Evolutionary conservation across 1,284 basidiomycete species (phyloP).

Genomic region (Sporisorium sorghi): DNA sequence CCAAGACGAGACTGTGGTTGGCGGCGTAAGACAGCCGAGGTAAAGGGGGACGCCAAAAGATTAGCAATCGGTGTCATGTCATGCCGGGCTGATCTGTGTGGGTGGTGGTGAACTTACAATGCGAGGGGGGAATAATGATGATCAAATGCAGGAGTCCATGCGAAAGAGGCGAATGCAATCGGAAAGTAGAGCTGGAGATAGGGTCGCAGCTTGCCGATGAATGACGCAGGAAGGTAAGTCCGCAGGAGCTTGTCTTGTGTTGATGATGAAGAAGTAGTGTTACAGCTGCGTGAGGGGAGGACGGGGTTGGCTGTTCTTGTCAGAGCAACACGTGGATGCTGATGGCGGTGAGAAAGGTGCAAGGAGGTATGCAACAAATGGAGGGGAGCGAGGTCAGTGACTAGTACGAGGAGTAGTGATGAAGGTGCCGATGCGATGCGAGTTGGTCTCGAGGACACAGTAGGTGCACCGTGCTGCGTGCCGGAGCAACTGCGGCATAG

Average conservation of each 20-base stretch:
- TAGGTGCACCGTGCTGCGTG: not conserved
- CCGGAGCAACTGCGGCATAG: not conserved
- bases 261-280: conserved; percentile 18
- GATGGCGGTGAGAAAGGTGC: not conserved
- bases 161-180: conserved; percentile 17
- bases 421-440: not conserved
- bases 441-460: not conserved
- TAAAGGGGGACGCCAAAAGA: not conserved
- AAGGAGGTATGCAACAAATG: not conserved
- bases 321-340: conserved; percentile 21
- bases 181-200: conserved; percentile 19
- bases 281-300: conserved; percentile 23
- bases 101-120: conserved; percentile 19
- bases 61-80: conserved; percentile 5
- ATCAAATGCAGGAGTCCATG: conserved; percentile 43
- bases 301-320: conserved; percentile 10
- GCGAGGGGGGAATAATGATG: conserved; percentile 25
- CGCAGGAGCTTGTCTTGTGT: conserved; percentile 8
- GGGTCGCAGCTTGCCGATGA: conserved; percentile 30
- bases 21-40: not conserved
- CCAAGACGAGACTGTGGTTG: conserved; percentile 32
- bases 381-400: conserved; percentile 4
- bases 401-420: not conserved
- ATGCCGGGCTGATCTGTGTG: not conserved
- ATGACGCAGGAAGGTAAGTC: conserved; percentile 27